Conservation (phyloP, 73 alveolate species). For the Tetrahymena thermophila region DNA sequence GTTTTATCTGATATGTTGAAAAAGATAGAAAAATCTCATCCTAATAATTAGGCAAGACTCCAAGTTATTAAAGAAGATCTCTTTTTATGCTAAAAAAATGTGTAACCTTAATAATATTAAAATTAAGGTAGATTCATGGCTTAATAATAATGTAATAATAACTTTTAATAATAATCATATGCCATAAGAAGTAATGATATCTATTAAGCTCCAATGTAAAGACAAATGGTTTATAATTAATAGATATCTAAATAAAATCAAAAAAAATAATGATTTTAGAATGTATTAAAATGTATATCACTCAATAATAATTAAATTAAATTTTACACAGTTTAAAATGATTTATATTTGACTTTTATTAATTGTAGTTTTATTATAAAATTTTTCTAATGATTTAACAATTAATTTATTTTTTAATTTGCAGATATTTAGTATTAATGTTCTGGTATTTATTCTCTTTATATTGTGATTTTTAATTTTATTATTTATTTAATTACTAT, state of each 20-base stretch:
- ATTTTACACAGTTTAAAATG: too few relatives aligned
- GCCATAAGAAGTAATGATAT: neutral
- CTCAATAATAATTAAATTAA: too few relatives aligned
- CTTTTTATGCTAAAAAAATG: neutral
- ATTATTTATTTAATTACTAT: too few relatives aligned
- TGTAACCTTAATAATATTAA: neutral
- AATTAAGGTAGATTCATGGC: neutral
- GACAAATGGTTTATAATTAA: neutral
- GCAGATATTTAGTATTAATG: too few relatives aligned
- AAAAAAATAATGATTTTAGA: neutral
- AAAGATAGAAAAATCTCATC: neutral
- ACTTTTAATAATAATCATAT: neutral
- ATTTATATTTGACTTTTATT: too few relatives aligned
- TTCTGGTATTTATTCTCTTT: too few relatives aligned
- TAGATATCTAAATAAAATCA: neutral
- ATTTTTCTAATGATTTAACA: too few relatives aligned
- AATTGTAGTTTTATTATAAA: too few relatives aligned
- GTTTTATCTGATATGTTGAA: neutral
- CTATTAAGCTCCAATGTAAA: neutral
- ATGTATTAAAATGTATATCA: too few relatives aligned
- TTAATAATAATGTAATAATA: neutral
- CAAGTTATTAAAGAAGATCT: neutral
- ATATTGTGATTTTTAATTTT: too few relatives aligned
- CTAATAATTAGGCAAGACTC: neutral
- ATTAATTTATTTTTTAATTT: too few relatives aligned